These are phyloP conservation scores for Aspergillus cavernicola DNA, from an alignment of 495 filamentous ascomycete species.

Conservation along the genomic window DNA sequence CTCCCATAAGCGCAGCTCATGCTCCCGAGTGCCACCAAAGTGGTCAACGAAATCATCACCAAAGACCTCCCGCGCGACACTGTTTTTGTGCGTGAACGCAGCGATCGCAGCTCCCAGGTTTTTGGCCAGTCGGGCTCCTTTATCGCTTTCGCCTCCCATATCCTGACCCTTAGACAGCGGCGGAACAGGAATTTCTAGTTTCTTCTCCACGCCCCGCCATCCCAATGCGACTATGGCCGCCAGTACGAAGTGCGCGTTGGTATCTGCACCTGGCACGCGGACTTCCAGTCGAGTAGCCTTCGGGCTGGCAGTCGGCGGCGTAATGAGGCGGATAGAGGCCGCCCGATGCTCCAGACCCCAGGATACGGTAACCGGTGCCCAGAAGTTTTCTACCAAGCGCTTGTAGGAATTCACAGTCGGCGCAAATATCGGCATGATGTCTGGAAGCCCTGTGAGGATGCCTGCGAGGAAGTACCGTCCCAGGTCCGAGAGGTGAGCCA, in stretches of 20 bases:
- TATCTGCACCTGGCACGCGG: conserved; percentile 84
- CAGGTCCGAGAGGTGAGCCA: conserved; percentile 76
- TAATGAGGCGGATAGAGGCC: conserved; percentile 84
- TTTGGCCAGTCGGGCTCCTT: conserved; percentile 67
- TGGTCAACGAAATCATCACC: conserved; percentile 96
- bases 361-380: conserved; percentile 94
- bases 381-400: conserved; percentile 96
- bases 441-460: conserved; percentile 79
- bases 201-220: conserved; percentile 86
- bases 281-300: conserved; percentile 90
- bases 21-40: conserved; percentile 86
- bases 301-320: conserved; percentile 75
- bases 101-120: conserved; percentile 75
- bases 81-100: conserved; percentile 67
- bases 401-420: conserved; percentile 98
- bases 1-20: conserved; percentile 89
- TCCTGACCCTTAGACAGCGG: conserved; percentile 79
- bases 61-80: conserved; percentile 85
- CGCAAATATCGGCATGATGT: conserved; percentile 92
- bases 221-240: conserved; percentile 80
- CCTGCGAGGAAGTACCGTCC: conserved; percentile 94
- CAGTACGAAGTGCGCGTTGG: conserved; percentile 87
- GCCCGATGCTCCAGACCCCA: conserved; percentile 96
- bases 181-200: conserved; percentile 74
- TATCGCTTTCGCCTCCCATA: conserved; percentile 62